Evolutionary conservation across 2,329 filamentous ascomycete species (phyloP).

Genomic region (Blumeria hordei): DNA sequence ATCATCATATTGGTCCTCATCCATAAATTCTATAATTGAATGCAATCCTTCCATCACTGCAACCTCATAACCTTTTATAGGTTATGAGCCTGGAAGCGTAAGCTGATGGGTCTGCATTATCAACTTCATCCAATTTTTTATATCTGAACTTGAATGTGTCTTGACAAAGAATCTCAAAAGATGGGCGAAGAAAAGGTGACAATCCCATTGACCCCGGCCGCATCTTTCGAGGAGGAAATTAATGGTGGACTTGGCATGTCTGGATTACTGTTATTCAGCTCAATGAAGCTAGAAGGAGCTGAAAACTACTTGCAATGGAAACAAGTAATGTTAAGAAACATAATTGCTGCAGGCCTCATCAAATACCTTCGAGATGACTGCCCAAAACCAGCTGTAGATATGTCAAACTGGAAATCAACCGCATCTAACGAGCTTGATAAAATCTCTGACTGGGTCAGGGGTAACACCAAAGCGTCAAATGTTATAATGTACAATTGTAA

Average conservation of each 20-base stretch:
- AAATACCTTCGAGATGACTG: background rate
- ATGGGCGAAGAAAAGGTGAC: no score
- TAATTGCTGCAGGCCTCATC: background rate
- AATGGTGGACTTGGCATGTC: background rate
- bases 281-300: background rate
- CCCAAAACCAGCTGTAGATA: background rate
- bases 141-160: no score
- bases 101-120: no score
- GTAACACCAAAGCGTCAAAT: background rate
- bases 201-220: no score
- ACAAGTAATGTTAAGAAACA: background rate
- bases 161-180: no score
- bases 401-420: background rate
- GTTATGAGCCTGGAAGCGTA: no score
- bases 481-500: background rate
- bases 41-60: no score
- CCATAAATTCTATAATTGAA: no score
- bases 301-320: slow-evolving; percentile 1
- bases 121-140: no score
- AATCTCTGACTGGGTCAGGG: background rate
- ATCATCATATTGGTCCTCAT: no score
- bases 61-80: no score
- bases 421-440: background rate
- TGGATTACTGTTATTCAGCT: background rate
- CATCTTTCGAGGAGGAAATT: background rate